Evolutionary conservation across 2,329 filamentous ascomycete species (phyloP).

Genomic region (Blastomyces percursus): DNA sequence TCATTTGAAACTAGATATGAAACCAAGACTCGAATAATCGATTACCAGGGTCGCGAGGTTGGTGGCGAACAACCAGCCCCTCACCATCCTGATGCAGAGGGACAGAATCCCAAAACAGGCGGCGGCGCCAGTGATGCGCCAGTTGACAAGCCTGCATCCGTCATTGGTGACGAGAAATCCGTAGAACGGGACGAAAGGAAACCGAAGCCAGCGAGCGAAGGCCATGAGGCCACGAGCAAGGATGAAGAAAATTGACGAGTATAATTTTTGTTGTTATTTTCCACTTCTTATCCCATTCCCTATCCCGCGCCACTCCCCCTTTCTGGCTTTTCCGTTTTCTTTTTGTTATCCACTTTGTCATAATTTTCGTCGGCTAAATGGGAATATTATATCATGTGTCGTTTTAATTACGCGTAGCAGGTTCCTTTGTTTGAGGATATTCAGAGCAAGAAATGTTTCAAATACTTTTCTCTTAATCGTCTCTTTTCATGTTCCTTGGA

Average conservation of each 20-base stretch:
- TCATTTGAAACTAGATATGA: slow-evolving; percentile 94
- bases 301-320: not conserved
- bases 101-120: slow-evolving; percentile 47
- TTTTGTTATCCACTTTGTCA: slow-evolving; percentile 3
- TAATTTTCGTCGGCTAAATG: not conserved
- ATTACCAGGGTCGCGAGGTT: slow-evolving; percentile 71
- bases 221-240: slow-evolving; percentile 36
- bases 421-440: not conserved
- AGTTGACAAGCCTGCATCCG: slow-evolving; percentile 32
- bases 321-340: slow-evolving; percentile 8
- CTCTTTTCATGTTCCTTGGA: slow-evolving; percentile 8
- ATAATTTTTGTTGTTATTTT: slow-evolving; percentile 5
- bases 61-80: slow-evolving; percentile 36
- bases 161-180: slow-evolving; percentile 29
- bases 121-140: slow-evolving; percentile 23
- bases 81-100: slow-evolving; percentile 47
- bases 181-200: slow-evolving; percentile 28
- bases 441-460: not conserved
- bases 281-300: slow-evolving; percentile 8
- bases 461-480: slow-evolving; percentile 9
- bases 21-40: slow-evolving; percentile 77
- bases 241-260: slow-evolving; percentile 9
- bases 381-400: not conserved
- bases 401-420: not conserved
- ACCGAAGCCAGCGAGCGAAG: slow-evolving; percentile 39